Evolutionary conservation across 139 green algal species (phyloP), one percentile per base, ranked within the genome.

Genomic region (Gonium pectorale): DNA sequence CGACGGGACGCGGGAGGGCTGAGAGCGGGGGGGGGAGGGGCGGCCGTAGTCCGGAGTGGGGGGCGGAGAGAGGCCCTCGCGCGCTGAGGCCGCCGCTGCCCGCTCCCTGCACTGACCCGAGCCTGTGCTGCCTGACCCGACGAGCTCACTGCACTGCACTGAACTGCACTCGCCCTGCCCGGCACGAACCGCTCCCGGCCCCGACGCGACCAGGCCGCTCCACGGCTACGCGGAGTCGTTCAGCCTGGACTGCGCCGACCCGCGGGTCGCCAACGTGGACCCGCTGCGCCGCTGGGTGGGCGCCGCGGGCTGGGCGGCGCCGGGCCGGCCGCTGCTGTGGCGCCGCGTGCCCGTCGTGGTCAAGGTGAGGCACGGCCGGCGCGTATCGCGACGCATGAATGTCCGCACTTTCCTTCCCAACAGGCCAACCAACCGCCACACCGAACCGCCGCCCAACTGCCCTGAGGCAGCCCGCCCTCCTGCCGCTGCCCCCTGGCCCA

Each of bases 331-430:
- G 46, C 78, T 83, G 74, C 49, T 87, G 81, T 90, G 88, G 88
- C 81, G 89, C 37, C 44, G 52, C 2, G 81, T 92, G 75, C 88
- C 88, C 0, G 78, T 91, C 15, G 51, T 86, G 27, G 54, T 92
- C 33, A 88, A 91, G 67, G 81, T 81, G n/a, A 0, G 73, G n/a
- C n/a, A n/a, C n/a, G n/a, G n/a, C n/a, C n/a, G n/a, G n/a, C n/a
- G n/a, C n/a, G n/a, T n/a, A n/a, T n/a, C n/a, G n/a, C n/a, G n/a
- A n/a, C n/a, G n/a, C n/a, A n/a, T n/a, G n/a, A n/a, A n/a, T n/a
- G n/a, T n/a, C n/a, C n/a, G n/a, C n/a, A n/a, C n/a, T 44, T 9
- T 7, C 6, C 29, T n/a, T n/a, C n/a, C n/a, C n/a, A n/a, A n/a
- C n/a, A n/a, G n/a, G n/a, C n/a, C n/a, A n/a, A n/a, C n/a, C n/a